These are phyloP conservation scores for Pseudonitzschia delicatissima DNA, from an alignment of 108 stramenopile species.

Conservation along the genomic window DNA sequence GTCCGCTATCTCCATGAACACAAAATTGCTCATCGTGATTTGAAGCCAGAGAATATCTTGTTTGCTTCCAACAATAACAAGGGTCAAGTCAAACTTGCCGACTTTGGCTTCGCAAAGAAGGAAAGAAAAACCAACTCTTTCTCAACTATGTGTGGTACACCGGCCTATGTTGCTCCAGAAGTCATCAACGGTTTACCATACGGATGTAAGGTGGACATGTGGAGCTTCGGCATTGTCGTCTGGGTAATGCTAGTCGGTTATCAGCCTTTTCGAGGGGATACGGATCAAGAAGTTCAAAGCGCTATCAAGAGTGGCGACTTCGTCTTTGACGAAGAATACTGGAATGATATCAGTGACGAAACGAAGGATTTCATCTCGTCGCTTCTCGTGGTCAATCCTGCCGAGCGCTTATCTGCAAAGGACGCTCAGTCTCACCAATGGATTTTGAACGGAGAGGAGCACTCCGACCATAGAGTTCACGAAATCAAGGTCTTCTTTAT, in stretches of 20 bases:
- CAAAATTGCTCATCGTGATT: conserved; percentile 73
- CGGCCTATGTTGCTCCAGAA: conserved; percentile 86
- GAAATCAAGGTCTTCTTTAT: conserved; percentile 29
- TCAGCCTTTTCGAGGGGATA: conserved; percentile 77
- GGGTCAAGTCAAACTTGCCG: conserved; percentile 89
- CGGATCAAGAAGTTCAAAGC: conserved; percentile 9
- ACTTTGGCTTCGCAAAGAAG: conserved; percentile 93
- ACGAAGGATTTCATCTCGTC: conserved; percentile 66
- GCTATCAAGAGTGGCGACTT: conserved; percentile 51
- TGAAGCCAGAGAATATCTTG: conserved; percentile 84
- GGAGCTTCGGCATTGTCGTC: conserved; percentile 92
- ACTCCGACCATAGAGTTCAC: conserved; percentile 50
- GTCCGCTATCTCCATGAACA: conserved; percentile 52
- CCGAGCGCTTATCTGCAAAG: conserved; percentile 49
- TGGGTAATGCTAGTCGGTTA: conserved; percentile 94
- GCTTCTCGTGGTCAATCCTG: conserved; percentile 60
- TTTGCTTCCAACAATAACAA: conserved; percentile 77
- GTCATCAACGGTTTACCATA: conserved; percentile 60
- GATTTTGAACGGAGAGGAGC: conserved; percentile 43
- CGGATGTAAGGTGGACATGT: conserved; percentile 86
- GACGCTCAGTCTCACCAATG: conserved; percentile 64
- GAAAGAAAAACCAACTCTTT: conserved; percentile 57
- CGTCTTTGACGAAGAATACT: conserved; percentile 69
- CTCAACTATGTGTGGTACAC: conserved; percentile 79
- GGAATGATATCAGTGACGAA: conserved; percentile 54